Conservation (phyloP, 2,329 filamentous ascomycete genomes). For the Penicillium sp. region DNA sequence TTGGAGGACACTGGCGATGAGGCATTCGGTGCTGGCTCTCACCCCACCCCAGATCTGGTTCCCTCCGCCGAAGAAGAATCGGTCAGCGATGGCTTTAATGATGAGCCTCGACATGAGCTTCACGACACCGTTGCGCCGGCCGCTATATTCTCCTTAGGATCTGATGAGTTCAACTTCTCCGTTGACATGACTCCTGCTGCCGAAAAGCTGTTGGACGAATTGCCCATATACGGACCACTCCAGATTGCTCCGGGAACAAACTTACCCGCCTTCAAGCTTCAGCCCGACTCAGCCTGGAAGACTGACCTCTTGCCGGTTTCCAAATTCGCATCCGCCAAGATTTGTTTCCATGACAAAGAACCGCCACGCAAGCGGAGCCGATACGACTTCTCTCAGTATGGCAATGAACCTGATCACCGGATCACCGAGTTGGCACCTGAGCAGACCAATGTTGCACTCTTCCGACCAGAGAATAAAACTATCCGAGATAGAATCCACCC, state of each 20-base stretch:
- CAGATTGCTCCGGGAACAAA: constrained; percentile 59
- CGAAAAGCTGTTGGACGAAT: constrained; percentile 74
- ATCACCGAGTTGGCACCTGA: constrained; percentile 62
- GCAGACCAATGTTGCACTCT: constrained; percentile 78
- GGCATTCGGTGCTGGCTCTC: constrained; percentile 33
- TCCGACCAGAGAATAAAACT: constrained; percentile 83
- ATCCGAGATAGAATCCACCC: constrained; percentile 89
- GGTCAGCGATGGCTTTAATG: constrained; percentile 49
- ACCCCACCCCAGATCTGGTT: constrained; percentile 68
- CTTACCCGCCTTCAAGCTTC: constrained; percentile 57
- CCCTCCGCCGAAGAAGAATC: constrained; percentile 64
- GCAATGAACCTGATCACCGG: constrained; percentile 60
- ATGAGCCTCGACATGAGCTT: constrained; percentile 47
- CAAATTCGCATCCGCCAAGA: constrained; percentile 80
- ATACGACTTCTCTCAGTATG: constrained; percentile 78
- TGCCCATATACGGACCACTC: constrained; percentile 74
- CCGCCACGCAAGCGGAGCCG: constrained; percentile 76
- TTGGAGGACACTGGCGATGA: constrained; percentile 37
- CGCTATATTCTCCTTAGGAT: constrained; percentile 78
- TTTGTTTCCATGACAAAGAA: constrained; percentile 66
- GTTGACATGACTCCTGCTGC: constrained; percentile 72
- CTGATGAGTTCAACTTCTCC: constrained; percentile 78
- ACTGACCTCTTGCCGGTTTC: constrained; percentile 79
- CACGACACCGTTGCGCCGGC: constrained; percentile 61
- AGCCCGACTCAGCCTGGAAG: constrained; percentile 72